These are phyloP conservation scores for Globisporangium barbulae DNA, from an alignment of 352 stramenopile species.

Conservation along the genomic window DNA sequence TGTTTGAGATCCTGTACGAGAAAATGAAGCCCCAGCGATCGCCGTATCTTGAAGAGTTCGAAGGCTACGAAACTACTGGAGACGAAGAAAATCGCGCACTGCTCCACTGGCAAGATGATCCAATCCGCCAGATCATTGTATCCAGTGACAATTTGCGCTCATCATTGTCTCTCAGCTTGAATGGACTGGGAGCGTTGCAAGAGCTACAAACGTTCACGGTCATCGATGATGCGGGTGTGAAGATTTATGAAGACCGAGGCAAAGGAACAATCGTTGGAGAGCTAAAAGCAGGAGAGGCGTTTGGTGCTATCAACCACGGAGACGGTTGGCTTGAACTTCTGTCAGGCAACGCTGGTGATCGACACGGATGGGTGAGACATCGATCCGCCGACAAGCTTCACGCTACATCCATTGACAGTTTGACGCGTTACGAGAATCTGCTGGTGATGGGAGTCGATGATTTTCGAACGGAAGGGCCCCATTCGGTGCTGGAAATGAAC, in stretches of 20 bases:
- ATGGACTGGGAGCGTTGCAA: too few relatives aligned
- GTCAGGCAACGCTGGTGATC: neutral
- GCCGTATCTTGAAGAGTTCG: slow-evolving; percentile 47
- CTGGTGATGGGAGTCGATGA: slow-evolving; percentile 66
- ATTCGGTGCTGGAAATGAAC: slow-evolving; percentile 53
- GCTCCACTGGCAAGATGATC: slow-evolving; percentile 18
- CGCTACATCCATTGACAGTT: slow-evolving; percentile 14
- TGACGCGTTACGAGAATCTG: slow-evolving; percentile 46
- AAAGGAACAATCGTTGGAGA: slow-evolving; percentile 13
- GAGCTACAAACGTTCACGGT: slow-evolving; percentile 24
- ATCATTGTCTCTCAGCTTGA: neutral
- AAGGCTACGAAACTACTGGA: slow-evolving; percentile 37
- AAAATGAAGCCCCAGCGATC: slow-evolving; percentile 38
- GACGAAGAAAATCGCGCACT: slow-evolving; percentile 6
- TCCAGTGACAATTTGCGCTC: neutral
- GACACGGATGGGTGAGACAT: slow-evolving; percentile 40
- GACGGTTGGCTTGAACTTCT: slow-evolving; percentile 37
- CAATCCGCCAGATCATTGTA: slow-evolving; percentile 27
- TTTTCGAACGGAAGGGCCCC: slow-evolving; percentile 20
- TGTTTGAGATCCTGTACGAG: slow-evolving; percentile 74
- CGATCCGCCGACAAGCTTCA: slow-evolving; percentile 39
- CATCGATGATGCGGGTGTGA: slow-evolving; percentile 21
- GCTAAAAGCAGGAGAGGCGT: slow-evolving; percentile 23
- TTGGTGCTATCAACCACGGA: slow-evolving; percentile 14
- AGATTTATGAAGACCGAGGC: slow-evolving; percentile 24